These are phyloP conservation scores for Solanum hybrid DNA, from an alignment of 305 asterid species.

Conservation along the genomic window DNA sequence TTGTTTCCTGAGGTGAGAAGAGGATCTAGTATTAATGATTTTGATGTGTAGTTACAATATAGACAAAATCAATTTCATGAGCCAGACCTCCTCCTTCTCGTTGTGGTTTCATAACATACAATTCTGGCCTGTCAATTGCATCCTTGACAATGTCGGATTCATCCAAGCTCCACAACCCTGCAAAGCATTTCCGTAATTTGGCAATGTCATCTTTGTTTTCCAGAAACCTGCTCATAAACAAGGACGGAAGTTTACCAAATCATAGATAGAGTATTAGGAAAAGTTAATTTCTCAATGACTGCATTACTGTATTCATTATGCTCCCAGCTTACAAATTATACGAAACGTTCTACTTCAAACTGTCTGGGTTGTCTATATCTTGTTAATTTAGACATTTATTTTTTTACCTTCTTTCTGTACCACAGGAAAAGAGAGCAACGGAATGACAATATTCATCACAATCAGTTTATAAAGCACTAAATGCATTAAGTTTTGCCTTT, in stretches of 20 bases:
- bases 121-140: constrained; percentile 75
- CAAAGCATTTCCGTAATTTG: constrained; percentile 79
- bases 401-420: not conserved
- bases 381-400: not conserved
- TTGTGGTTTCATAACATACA: constrained; percentile 95
- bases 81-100: constrained; percentile 97
- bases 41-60: not conserved
- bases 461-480: not conserved
- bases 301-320: not conserved
- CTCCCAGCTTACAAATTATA: not conserved
- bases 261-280: not conserved
- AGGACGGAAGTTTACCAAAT: not conserved
- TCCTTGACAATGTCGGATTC: constrained; percentile 52
- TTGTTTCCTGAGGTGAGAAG: constrained; percentile 57
- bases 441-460: not conserved
- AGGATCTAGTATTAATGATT: not conserved
- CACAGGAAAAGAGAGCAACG: not conserved
- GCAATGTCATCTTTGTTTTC: constrained; percentile 81
- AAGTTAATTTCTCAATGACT: not conserved
- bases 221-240: constrained; percentile 54
- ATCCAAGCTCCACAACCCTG: constrained; percentile 91
- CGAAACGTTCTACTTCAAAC: not conserved
- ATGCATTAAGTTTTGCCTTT: not conserved
- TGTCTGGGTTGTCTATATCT: not conserved
- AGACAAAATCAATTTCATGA: not conserved